Conservation (phyloP, 805 yeast species). For the Candida incommunis region DNA sequence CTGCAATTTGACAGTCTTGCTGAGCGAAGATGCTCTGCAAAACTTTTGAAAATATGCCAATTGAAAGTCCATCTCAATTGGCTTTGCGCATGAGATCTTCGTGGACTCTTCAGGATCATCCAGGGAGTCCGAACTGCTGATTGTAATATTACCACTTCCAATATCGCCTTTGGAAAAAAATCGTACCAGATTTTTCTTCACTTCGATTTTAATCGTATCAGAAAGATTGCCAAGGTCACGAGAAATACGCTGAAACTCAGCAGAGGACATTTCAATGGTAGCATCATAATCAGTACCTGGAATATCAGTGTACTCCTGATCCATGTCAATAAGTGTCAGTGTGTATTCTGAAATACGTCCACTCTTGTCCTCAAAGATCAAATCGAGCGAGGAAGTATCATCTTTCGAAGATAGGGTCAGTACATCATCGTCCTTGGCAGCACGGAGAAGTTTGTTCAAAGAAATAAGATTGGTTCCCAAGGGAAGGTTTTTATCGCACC, state of each 20-base stretch:
- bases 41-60: constrained; percentile 82
- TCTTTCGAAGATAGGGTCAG: constrained; percentile 85
- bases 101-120: constrained; percentile 63
- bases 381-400: constrained; percentile 59
- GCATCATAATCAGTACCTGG: constrained; percentile 91
- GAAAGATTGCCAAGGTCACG: constrained; percentile 77
- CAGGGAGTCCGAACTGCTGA: constrained; percentile 72
- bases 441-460: constrained; percentile 74
- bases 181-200: constrained; percentile 84
- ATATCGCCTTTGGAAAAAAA: constrained; percentile 85
- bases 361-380: constrained; percentile 83
- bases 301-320: constrained; percentile 82
- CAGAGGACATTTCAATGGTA: constrained; percentile 71
- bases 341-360: constrained; percentile 88
- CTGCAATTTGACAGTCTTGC: constrained; percentile 66
- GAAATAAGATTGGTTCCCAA: constrained; percentile 83
- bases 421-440: constrained; percentile 83
- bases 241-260: constrained; percentile 78
- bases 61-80: constrained; percentile 83
- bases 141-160: constrained; percentile 73
- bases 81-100: constrained; percentile 64
- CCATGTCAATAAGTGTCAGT: constrained; percentile 89
- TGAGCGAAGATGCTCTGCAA: constrained; percentile 75
- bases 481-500: constrained; percentile 90
- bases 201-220: constrained; percentile 74